phyloP scores from a whole-genome alignment of 345 rosid genomes.

The Odontarrhena argentea region DNA sequence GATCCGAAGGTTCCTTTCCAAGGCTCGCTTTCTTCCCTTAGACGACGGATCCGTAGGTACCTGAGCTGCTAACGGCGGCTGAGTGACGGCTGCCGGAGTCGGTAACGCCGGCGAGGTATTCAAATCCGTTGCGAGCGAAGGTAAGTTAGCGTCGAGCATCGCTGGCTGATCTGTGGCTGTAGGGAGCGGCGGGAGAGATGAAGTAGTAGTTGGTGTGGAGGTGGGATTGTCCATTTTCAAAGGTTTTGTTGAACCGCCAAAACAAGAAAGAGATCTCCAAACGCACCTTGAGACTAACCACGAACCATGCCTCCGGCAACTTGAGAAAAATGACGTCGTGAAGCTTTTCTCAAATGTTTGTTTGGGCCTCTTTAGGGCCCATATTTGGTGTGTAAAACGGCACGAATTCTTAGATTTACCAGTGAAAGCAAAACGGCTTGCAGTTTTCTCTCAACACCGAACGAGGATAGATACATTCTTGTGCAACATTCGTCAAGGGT shows the following conservation, averaged over 20 bases:
- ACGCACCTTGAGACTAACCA: not conserved
- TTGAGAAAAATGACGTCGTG: conserved; percentile 23
- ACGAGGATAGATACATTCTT: no score
- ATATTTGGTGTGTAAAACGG: not conserved
- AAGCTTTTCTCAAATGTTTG: not conserved
- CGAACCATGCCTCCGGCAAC: not conserved
- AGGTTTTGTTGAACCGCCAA: conserved; percentile 22
- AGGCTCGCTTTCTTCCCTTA: conserved; percentile 55
- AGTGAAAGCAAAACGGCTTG: not conserved
- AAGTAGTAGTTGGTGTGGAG: conserved; percentile 12
- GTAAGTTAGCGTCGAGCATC: conserved; percentile 14
- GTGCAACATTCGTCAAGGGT: no score
- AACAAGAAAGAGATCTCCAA: not conserved
- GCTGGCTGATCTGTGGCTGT: conserved; percentile 17
- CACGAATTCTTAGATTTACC: not conserved
- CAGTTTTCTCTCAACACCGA: not conserved
- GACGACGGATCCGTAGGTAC: conserved; percentile 30
- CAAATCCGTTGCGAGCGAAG: conserved; percentile 14
- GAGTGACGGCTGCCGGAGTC: not conserved
- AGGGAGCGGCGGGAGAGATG: conserved; percentile 17
- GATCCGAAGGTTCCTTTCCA: conserved; percentile 46
- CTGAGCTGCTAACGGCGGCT: conserved; percentile 23
- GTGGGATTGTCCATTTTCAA: conserved; percentile 38
- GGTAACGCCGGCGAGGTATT: conserved; percentile 7
- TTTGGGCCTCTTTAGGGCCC: conserved; percentile 21